Base-by-base conservation (phyloP, 805 yeast species). In the Ogataea salicorniae region DNA sequence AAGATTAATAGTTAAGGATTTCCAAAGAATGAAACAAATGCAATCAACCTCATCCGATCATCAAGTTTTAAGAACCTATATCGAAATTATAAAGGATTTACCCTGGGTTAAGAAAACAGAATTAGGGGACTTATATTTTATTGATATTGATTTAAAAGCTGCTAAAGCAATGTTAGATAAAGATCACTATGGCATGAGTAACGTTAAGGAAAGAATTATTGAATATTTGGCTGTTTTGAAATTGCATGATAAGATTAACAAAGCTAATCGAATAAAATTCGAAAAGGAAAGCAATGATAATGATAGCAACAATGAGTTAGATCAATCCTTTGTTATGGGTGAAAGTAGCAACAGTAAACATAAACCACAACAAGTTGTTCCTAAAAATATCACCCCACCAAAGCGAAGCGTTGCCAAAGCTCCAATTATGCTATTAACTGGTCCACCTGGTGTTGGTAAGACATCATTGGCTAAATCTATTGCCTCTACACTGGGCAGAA, bases 401-500 rank as follows among this genome's bases (percentile, higher is more conserved):
- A 39, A 29, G 13, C 46, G 17, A 37, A 26, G 42, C 13, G 16
- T 34, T 8, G 26, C 56, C 4, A 64, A 61, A 58, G 78, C 95
- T 1, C 96, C 96, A 6, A 88, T 89, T 39, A 65, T 89, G 38
- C 72, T 89, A 64, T 74, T 89, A 48, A 88, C 87, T 6, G 97
- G 96, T 0, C 96, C 96, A 11, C 97, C 96, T 0, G 97, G 97
- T 35, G 94, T 88, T 14, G 97, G 97, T 29, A 89, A 89, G 63
- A 89, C 97, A 0, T 84, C 94, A 1, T 71, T 89, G 47, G 96
- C 96, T 5, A 81, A 81, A 59, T 85, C 95, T 0, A 79, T 89
- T 42, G 95, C 96, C 1, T 67, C 73, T 11, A 80, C 92, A 5
- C 67, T 89, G 47, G 83, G 86, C 0, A 74, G 95, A 41, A 78